Conservation (phyloP, 1,139 yeast genomes). For the Suhomyces atakaporum region DNA sequence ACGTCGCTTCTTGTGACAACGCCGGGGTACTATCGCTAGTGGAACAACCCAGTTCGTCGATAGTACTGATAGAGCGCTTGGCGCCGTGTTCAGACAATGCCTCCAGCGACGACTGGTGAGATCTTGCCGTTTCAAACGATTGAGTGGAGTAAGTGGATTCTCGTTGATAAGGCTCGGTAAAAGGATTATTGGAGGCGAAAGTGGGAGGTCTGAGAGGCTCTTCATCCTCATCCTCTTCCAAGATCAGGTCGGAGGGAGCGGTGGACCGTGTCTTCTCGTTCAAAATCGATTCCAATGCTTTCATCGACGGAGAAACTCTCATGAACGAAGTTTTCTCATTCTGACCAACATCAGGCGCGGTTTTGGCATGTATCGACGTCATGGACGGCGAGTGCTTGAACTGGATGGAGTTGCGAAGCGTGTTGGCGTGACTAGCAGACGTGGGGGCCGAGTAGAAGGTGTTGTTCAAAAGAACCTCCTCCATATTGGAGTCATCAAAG, state of each 20-base stretch:
- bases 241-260: constrained; percentile 11
- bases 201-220: constrained; percentile 1
- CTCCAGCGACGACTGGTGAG: constrained; percentile 13
- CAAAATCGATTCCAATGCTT: constrained; percentile 52
- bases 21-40: constrained; percentile 29
- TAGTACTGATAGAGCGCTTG: constrained; percentile 20
- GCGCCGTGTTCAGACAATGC: constrained; percentile 5
- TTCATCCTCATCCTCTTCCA: constrained; percentile 30
- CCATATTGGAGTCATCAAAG: constrained; percentile 9
- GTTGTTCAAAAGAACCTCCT: constrained; percentile 16
- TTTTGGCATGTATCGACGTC: constrained; percentile 21
- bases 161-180: constrained; percentile 11
- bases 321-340: constrained; percentile 43
- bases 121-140: constrained; percentile 34
- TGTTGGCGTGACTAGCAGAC: constrained; percentile 43
- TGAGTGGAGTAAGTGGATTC: constrained; percentile 27
- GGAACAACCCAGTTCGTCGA: constrained; percentile 21
- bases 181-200: constrained; percentile 9
- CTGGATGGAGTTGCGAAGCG: constrained; percentile 51
- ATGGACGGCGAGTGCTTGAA: constrained; percentile 45
- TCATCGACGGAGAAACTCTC: constrained; percentile 56
- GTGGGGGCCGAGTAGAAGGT: constrained; percentile 35
- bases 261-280: constrained; percentile 26
- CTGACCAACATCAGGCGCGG: constrained; percentile 2
- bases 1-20: constrained; percentile 28